phyloP scores from a whole-genome alignment of 352 stramenopile genomes.

The Saprolegnia parasitica region DNA sequence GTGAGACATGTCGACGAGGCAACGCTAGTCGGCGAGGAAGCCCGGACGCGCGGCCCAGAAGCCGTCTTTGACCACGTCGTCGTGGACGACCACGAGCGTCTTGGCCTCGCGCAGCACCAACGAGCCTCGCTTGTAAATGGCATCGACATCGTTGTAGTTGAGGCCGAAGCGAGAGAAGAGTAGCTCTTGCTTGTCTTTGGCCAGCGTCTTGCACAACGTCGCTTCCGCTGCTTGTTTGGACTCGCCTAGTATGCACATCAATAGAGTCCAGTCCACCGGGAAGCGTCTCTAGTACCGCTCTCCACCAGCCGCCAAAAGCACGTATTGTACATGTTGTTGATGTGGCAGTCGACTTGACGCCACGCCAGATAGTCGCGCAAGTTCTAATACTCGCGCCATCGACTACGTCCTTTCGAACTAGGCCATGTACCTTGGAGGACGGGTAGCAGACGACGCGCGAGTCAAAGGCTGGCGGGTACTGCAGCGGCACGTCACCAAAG shows the following conservation, averaged over 20 bases:
- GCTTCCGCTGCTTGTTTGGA: constrained; percentile 32
- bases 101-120: constrained; percentile 9
- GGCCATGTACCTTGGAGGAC: constrained; percentile 27
- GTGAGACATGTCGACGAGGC: neutral
- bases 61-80: constrained; percentile 18
- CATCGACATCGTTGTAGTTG: constrained; percentile 36
- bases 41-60: constrained; percentile 4
- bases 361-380: constrained; percentile 41
- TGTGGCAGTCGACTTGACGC: constrained; percentile 41
- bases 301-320: constrained; percentile 39
- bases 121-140: constrained; percentile 26
- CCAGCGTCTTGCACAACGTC: constrained; percentile 31
- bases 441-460: constrained; percentile 38
- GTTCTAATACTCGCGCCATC: constrained; percentile 32
- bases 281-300: too few relatives aligned
- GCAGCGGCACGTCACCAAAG: constrained; percentile 28
- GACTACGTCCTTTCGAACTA: neutral
- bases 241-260: neutral
- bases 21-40: neutral
- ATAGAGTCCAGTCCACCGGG: too few relatives aligned
- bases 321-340: constrained; percentile 47
- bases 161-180: constrained; percentile 40
- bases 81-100: constrained; percentile 4
- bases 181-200: constrained; percentile 42
- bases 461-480: constrained; percentile 38